These are phyloP conservation scores for Amanita brunnescens DNA, from an alignment of 768 basidiomycete genomes.

Conservation along the genomic window DNA sequence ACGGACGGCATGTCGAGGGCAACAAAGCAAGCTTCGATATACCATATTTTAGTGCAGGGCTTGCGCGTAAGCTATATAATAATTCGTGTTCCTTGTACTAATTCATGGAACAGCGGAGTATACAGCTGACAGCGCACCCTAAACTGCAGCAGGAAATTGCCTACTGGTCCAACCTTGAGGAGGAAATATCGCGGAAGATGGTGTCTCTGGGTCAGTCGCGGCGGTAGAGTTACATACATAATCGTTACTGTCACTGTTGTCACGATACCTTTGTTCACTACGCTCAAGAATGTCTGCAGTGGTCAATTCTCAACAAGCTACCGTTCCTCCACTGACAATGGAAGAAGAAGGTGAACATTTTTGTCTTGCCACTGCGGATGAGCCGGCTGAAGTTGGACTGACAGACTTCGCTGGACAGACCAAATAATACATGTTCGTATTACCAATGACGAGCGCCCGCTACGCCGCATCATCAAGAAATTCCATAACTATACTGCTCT, in stretches of 20 bases:
- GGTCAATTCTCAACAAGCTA: slow-evolving; percentile 16
- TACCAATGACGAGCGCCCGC: slow-evolving; percentile 71
- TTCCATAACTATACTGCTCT: slow-evolving; percentile 66
- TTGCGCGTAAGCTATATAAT: slow-evolving; percentile 49
- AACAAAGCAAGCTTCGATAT: slow-evolving; percentile 63
- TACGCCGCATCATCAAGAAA: slow-evolving; percentile 73
- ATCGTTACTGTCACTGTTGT: slow-evolving; percentile 1
- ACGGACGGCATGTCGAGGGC: slow-evolving; percentile 52
- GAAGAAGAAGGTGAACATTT: slow-evolving; percentile 53
- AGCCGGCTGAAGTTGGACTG: slow-evolving; percentile 15
- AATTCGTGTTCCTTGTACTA: not conserved
- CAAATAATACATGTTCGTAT: slow-evolving; percentile 74
- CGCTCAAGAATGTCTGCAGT: not conserved
- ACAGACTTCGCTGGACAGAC: slow-evolving; percentile 39
- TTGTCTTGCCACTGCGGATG: not conserved
- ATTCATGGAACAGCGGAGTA: slow-evolving; percentile 41
- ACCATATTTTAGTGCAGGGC: slow-evolving; percentile 67
- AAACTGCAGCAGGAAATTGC: slow-evolving; percentile 81
- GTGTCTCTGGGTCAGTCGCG: slow-evolving; percentile 33
- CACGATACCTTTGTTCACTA: not conserved
- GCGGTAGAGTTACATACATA: not conserved
- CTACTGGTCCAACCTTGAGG: slow-evolving; percentile 82
- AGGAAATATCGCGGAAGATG: slow-evolving; percentile 61
- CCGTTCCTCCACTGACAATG: slow-evolving; percentile 38
- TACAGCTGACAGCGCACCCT: slow-evolving; percentile 66